These are phyloP conservation scores for Dictyostelium brefeldianum DNA, from an alignment of 78 protist species.

Conservation along the genomic window DNA sequence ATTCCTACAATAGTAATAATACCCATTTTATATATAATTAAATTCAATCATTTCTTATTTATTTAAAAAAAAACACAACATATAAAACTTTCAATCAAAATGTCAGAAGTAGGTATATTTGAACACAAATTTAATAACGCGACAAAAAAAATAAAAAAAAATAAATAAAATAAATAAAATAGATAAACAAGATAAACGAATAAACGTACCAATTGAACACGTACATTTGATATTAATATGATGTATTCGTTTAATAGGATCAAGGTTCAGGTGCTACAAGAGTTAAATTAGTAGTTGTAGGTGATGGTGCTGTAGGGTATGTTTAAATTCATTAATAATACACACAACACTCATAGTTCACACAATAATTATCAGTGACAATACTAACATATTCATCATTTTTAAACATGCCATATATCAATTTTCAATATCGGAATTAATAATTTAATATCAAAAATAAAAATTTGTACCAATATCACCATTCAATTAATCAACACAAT, in stretches of 20 bases:
- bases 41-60: too few relatives aligned
- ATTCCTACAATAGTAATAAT: too few relatives aligned
- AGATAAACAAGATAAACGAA: not conserved
- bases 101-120: conserved; percentile 18
- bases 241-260: conserved; percentile 3
- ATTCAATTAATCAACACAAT: not conserved
- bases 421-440: too few relatives aligned
- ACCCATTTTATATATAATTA: too few relatives aligned
- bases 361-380: too few relatives aligned
- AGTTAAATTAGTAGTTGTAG: conserved; percentile 81
- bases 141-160: not conserved
- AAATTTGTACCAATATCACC: not conserved
- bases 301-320: conserved; percentile 90
- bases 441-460: too few relatives aligned
- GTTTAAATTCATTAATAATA: not conserved
- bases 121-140: not conserved
- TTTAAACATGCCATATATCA: too few relatives aligned
- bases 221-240: not conserved
- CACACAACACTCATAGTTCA: too few relatives aligned
- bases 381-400: too few relatives aligned
- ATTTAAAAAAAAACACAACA: too few relatives aligned
- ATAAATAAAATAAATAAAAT: not conserved
- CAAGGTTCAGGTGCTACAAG: conserved; percentile 75
- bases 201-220: not conserved
- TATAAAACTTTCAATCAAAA: not conserved